Percentiles rank a stretch among this genome's conserved stretches.
Conservation (phyloP, 176 grass and related monocot genomes). For the Dendrocalamus sinicus region DNA sequence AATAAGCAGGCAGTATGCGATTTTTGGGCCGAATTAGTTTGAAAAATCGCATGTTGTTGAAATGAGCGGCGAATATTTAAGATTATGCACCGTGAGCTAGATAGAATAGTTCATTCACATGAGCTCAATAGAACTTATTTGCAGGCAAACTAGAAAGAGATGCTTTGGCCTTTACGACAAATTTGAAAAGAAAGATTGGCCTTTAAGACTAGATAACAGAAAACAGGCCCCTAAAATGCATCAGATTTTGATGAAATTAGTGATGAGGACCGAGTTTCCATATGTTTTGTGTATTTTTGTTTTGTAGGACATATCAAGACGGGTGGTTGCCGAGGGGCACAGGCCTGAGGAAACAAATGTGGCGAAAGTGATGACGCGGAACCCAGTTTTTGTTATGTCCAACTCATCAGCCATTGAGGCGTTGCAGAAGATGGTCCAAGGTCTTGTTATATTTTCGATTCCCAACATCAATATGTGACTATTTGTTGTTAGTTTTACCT, state of each 20-base stretch:
- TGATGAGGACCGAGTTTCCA: not conserved
- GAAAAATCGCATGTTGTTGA: not conserved
- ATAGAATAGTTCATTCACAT: not conserved
- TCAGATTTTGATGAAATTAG: not conserved
- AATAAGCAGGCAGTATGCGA: not conserved
- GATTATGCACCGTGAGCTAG: not conserved
- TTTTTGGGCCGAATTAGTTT: not conserved
- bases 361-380: slow-evolving; percentile 69
- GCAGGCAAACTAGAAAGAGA: not conserved
- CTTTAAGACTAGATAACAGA: not conserved
- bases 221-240: not conserved
- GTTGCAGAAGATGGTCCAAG: slow-evolving; percentile 94
- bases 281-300: not conserved
- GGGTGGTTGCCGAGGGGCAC: slow-evolving; percentile 73
- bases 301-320: slow-evolving; percentile 61
- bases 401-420: slow-evolving; percentile 67
- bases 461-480: not conserved
- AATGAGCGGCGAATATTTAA: not conserved
- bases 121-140: not conserved
- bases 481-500: not conserved
- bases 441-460: slow-evolving; percentile 24
- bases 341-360: slow-evolving; percentile 57
- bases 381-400: slow-evolving; percentile 72
- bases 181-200: not conserved
- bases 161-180: not conserved